phyloP scores from a whole-genome alignment of 176 grass and related monocot genomes.

The Alopecurus myosuroides region DNA sequence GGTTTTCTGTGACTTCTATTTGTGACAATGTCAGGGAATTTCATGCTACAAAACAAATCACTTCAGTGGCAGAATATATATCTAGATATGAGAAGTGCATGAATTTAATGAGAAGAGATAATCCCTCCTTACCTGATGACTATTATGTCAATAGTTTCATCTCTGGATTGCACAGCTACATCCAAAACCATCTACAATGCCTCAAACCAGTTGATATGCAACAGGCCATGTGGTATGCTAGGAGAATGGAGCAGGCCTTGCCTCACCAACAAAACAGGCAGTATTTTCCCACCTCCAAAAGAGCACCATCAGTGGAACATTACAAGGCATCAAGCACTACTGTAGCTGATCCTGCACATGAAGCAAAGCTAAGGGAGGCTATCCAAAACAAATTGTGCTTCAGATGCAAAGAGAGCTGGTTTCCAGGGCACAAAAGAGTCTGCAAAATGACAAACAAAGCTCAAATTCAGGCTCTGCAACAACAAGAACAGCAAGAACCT shows the following conservation, averaged over 20 bases:
- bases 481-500: background rate
- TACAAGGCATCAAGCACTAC: rapidly evolving
- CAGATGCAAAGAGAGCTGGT: background rate
- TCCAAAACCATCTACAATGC: background rate
- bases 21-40: background rate
- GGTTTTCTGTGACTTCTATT: background rate
- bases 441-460: background rate
- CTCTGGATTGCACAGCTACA: background rate
- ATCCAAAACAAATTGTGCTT: background rate
- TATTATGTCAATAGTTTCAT: background rate
- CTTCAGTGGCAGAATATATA: background rate
- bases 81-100: background rate
- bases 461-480: background rate
- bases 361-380: too few relatives aligned
- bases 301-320: background rate
- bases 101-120: background rate
- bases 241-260: background rate
- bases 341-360: too few relatives aligned
- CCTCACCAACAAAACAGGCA: rapidly evolving
- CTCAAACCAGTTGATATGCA: background rate
- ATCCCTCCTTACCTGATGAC: background rate
- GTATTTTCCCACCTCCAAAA: background rate
- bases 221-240: background rate
- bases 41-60: background rate
- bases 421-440: background rate